Percentiles rank a stretch among this genome's conserved stretches.
Conservation (phyloP, 75 land plant genomes). For the Sequoia sempervirens region DNA sequence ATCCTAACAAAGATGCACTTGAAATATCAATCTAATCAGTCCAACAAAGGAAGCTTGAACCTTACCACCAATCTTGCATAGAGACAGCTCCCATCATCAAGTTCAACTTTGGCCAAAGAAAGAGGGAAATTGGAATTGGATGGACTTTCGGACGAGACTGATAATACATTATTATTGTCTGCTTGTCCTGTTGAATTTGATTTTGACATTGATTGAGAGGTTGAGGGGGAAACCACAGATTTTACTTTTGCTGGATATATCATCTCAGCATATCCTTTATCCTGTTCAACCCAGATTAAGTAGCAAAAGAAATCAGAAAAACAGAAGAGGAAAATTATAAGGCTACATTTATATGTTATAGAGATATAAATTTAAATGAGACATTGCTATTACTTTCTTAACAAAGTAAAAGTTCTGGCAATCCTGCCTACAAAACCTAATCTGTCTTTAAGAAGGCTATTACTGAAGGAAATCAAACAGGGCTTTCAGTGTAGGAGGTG, state of each 20-base stretch:
- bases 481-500: no score
- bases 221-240: conserved; percentile 19
- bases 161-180: background rate
- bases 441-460: background rate
- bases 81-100: conserved; percentile 63
- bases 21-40: background rate
- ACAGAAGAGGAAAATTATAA: background rate
- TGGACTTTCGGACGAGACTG: background rate
- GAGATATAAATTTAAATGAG: background rate
- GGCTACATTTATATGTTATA: background rate
- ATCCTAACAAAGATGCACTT: background rate
- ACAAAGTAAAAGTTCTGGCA: background rate
- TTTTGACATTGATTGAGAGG: background rate
- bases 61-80: conserved; percentile 89
- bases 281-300: conserved; percentile 17
- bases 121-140: background rate
- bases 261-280: conserved; percentile 25
- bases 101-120: conserved; percentile 57
- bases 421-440: background rate
- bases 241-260: conserved; percentile 41
- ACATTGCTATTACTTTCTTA: background rate
- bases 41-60: background rate
- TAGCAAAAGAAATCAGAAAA: background rate
- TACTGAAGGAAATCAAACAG: background rate
- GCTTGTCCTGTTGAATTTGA: background rate